Base-by-base conservation (phyloP, 2,329 filamentous ascomycete species). In the Lasiodiplodia gonubiensis region DNA sequence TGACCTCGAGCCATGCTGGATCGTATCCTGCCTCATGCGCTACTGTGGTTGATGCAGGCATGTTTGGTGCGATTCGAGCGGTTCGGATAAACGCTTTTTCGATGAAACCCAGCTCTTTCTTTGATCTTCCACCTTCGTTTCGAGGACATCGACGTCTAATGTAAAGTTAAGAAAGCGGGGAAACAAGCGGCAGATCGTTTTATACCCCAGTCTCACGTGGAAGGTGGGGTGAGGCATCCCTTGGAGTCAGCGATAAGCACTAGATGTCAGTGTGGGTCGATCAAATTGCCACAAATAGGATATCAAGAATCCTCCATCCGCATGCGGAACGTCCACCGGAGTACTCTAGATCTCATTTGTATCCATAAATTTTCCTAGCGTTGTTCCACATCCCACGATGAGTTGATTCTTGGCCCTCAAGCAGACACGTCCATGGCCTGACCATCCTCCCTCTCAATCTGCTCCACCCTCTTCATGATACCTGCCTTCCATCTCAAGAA, bases 401-500 rank as follows among this genome's bases (percentile, higher is more conserved):
- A 33, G 8, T 18, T 54, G 3, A 27, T 33, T 11, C 33, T 10
- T 11, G 42, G n/a, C 30, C 30, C 42, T 63, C 46, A 63, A 4
- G 33, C 33, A 3, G 48, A 64, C n/a, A 64, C 49, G 12, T 64
- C 61, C 61, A 64, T 64, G 12, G 49, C 64, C 33, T 52, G 49
- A 2, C 48, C 54, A 4, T 46, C 46, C 54, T 61, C 54, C 21
- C 35, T 53, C 25, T 67, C 66, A 23, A 67, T 67, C 39, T 49
- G 30, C 27, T 67, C 78, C 68, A 92, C 86, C 70, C 83, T 83
- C 68, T 78, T 80, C 74, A 91, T 72, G 30, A 92, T 85, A 1
- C 76, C 79, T 4, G 83, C 81, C 76, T 89, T 89, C 92, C 92
- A 95, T 21, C 75, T 76, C 53, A 76, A 80, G 74, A 89, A 93